Percentiles rank a stretch among this genome's conserved stretches.
Conservation (phyloP, 2,329 filamentous ascomycete genomes). For the Aaosphaeria arxii region DNA sequence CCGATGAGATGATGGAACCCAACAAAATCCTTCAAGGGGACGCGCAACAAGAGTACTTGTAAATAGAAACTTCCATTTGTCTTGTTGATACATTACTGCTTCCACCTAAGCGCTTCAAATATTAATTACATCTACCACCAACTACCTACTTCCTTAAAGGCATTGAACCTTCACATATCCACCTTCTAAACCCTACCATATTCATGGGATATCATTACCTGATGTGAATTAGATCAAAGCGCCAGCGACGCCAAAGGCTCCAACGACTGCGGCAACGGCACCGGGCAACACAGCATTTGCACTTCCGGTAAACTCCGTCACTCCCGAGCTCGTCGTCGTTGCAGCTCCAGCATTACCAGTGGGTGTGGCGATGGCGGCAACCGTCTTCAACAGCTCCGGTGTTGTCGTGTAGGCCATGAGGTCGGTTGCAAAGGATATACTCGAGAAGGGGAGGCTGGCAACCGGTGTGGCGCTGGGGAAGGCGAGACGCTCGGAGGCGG, state of each 20-base stretch:
- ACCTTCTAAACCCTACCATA: too few species aligned
- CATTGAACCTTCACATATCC: too few species aligned
- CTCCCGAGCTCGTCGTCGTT: slow-evolving; percentile 2
- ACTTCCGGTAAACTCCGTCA: neutral
- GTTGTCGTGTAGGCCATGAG: slow-evolving; percentile 21
- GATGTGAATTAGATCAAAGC: too few species aligned
- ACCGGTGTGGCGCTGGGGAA: slow-evolving; percentile 18
- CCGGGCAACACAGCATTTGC: neutral
- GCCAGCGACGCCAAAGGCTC: slow-evolving; percentile 4
- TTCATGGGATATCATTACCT: too few species aligned
- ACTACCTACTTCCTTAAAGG: too few species aligned
- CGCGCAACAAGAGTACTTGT: too few species aligned
- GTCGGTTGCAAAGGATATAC: slow-evolving; percentile 18
- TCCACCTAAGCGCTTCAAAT: too few species aligned
- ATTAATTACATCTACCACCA: too few species aligned
- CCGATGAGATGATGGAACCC: too few species aligned
- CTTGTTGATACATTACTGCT: too few species aligned
- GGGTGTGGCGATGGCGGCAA: slow-evolving; percentile 17
- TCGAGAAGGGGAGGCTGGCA: slow-evolving; percentile 14
- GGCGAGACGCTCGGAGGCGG: slow-evolving; percentile 16
- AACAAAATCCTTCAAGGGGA: too few species aligned
- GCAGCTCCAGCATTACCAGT: slow-evolving; percentile 2
- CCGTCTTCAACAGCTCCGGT: slow-evolving; percentile 19
- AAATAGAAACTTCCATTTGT: too few species aligned
- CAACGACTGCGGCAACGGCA: neutral